Base-by-base conservation (phyloP, 2,329 filamentous ascomycete genomes). In the Hymenoscyphus infarciens region DNA sequence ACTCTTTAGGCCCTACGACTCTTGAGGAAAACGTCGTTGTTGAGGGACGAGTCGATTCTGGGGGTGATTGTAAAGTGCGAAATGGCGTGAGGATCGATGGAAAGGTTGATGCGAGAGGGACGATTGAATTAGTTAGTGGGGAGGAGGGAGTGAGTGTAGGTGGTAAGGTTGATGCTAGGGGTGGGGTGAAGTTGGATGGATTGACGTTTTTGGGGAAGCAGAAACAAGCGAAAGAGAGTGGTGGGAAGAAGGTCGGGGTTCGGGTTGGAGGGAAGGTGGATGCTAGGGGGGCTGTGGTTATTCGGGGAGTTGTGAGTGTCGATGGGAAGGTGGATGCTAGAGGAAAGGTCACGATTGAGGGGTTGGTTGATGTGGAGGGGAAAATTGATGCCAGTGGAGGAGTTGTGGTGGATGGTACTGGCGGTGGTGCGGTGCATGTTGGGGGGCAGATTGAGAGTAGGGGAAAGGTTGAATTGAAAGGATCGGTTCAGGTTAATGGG, bases 1-100 rank as follows among this genome's bases (percentile, higher is more conserved):
- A 64, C 10, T 52, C 61, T 8, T 62, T 60, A 5, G 25, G 61
- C 0, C 52, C 54, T 1, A 42, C 70, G 1, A 39, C 54, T 5
- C 27, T 71, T 1, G 56, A 62, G 54, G 65, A 64, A 3, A 58
- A 62, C 13, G 57, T 67, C 1, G 53, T 55, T 3, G 64, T 70
- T 5, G 54, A 39, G 10, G 68, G 66, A 2, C 67, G 66, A 38
- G 52, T 68, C 3, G 57, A 66, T 60, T 19, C 63, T 1, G 64
- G 60, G 33, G 55, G 65, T 3, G 38, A 42, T 7, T n/a, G 19
- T 58, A 45, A 19, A 10, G 22, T 38, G 1, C 54, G n/a, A 2
- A 65, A 64, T 0, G 64, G 64, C 22, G 56, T 67, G 2, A 54
- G 38, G 15, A 63, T 67, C 2, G 63, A 33, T 6, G 22, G 42